phyloP scores from a whole-genome alignment of 805 yeast genomes.

The Ogataea henricii region DNA sequence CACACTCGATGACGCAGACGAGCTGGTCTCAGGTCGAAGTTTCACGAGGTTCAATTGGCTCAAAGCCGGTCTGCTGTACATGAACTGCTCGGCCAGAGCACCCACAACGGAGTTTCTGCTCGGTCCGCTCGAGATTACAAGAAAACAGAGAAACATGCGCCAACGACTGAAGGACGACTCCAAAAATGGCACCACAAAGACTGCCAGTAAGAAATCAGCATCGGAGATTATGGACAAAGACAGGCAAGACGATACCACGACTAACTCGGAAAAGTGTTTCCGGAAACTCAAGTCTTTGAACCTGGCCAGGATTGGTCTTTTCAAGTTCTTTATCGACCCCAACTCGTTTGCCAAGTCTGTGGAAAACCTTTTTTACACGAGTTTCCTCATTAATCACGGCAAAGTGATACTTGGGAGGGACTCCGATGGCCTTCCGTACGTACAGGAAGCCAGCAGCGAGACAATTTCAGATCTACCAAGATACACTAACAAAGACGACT shows the following conservation, averaged over 20 bases:
- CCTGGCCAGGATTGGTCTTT: conserved; percentile 55
- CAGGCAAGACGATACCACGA: conserved; percentile 58
- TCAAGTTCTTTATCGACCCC: conserved; percentile 73
- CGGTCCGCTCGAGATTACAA: conserved; percentile 70
- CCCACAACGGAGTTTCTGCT: conserved; percentile 59
- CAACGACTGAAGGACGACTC: conserved; percentile 46
- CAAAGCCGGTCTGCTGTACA: conserved; percentile 53
- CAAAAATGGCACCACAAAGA: conserved; percentile 40
- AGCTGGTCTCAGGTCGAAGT: conserved; percentile 20
- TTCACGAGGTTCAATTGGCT: conserved; percentile 56
- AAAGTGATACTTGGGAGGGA: conserved; percentile 56
- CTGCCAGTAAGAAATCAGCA: conserved; percentile 57
- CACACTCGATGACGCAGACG: conserved; percentile 24
- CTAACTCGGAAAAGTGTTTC: conserved; percentile 59
- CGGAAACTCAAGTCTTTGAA: conserved; percentile 28
- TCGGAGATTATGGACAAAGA: conserved; percentile 51
- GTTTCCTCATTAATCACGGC: conserved; percentile 79
- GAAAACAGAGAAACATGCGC: conserved; percentile 40
- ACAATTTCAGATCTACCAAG: conserved; percentile 28
- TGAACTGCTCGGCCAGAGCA: conserved; percentile 48
- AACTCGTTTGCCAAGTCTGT: conserved; percentile 73
- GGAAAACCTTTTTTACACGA: conserved; percentile 80
- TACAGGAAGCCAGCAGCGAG: conserved; percentile 29
- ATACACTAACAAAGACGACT: conserved; percentile 23
- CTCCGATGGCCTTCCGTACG: conserved; percentile 40